These are phyloP conservation scores for Mortierella hygrophila DNA, from an alignment of 192 early-diverging fungal species.

Conservation along the genomic window DNA sequence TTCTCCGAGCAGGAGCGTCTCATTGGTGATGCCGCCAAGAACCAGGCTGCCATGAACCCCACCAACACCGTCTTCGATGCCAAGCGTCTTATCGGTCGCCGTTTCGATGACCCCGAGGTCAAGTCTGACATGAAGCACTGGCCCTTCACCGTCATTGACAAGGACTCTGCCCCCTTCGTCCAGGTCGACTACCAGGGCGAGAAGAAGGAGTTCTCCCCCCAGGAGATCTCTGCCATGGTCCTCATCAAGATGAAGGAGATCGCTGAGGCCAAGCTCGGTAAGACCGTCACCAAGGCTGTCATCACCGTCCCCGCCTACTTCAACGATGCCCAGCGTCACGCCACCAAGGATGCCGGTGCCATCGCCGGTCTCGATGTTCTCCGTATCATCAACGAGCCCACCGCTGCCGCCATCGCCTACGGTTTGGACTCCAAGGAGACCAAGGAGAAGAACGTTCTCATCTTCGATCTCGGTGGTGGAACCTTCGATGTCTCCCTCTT, in stretches of 20 bases:
- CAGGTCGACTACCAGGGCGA: slow-evolving; percentile 90
- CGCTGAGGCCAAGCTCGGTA: slow-evolving; percentile 71
- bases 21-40: slow-evolving; percentile 93
- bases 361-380: slow-evolving; percentile 67
- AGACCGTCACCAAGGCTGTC: slow-evolving; percentile 91
- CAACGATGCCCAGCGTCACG: slow-evolving; percentile 94
- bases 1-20: slow-evolving; percentile 86
- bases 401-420: slow-evolving; percentile 90
- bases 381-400: slow-evolving; percentile 92
- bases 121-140: slow-evolving; percentile 87
- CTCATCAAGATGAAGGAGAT: slow-evolving; percentile 90
- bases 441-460: slow-evolving; percentile 83
- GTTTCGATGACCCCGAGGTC: slow-evolving; percentile 87
- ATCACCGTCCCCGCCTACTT: slow-evolving; percentile 98
- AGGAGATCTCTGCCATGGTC: slow-evolving; percentile 99
- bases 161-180: slow-evolving; percentile 79
- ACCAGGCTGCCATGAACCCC: slow-evolving; percentile 93
- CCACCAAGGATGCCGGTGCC: slow-evolving; percentile 92
- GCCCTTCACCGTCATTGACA: slow-evolving; percentile 86
- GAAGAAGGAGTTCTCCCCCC: slow-evolving; percentile 84
- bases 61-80: slow-evolving; percentile 93
- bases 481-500: slow-evolving; percentile 92
- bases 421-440: slow-evolving; percentile 84
- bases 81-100: slow-evolving; percentile 92
- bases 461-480: slow-evolving; percentile 90